phyloP scores from a whole-genome alignment of 1,284 basidiomycete species.

The Pholiota adiposa region DNA sequence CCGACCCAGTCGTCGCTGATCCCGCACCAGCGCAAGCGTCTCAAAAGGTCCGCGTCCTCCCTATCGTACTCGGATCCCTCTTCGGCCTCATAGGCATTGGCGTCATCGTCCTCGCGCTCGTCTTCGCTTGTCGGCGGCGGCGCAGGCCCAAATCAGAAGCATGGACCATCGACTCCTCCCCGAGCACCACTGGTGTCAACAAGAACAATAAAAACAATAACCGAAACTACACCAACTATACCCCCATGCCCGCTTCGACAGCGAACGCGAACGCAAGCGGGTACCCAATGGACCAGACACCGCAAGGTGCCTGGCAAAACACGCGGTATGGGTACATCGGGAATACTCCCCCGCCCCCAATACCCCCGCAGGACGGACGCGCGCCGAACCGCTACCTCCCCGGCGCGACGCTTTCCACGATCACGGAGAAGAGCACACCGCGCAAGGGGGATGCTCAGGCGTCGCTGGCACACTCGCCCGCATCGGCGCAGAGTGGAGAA shows the following conservation, averaged over 20 bases:
- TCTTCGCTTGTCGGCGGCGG: conserved; percentile 29
- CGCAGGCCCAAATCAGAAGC: conserved; percentile 33
- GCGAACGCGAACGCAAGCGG: too few relatives aligned
- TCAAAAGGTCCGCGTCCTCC: conserved; percentile 25
- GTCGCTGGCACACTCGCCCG: conserved; percentile 15
- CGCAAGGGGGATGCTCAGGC: conserved; percentile 18
- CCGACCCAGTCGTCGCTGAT: background rate
- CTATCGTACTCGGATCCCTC: conserved; percentile 34
- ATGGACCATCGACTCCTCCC: conserved; percentile 30
- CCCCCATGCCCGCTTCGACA: background rate
- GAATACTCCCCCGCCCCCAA: conserved; percentile 12
- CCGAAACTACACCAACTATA: background rate
- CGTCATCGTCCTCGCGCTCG: conserved; percentile 29
- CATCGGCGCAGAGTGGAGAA: conserved; percentile 10
- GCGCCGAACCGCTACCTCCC: conserved; percentile 26
- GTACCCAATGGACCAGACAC: conserved; percentile 18
- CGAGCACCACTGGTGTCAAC: too few relatives aligned
- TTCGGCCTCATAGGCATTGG: conserved; percentile 33
- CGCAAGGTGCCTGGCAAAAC: conserved; percentile 20
- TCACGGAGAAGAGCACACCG: conserved; percentile 31
- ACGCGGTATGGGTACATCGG: conserved; percentile 19
- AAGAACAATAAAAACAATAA: background rate
- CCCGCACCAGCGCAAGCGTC: background rate
- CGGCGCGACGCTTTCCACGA: conserved; percentile 28
- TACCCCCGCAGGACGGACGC: conserved; percentile 10